Evolutionary conservation across 352 stramenopile species (phyloP).

Genomic region (Phytophthora tubulina): DNA sequence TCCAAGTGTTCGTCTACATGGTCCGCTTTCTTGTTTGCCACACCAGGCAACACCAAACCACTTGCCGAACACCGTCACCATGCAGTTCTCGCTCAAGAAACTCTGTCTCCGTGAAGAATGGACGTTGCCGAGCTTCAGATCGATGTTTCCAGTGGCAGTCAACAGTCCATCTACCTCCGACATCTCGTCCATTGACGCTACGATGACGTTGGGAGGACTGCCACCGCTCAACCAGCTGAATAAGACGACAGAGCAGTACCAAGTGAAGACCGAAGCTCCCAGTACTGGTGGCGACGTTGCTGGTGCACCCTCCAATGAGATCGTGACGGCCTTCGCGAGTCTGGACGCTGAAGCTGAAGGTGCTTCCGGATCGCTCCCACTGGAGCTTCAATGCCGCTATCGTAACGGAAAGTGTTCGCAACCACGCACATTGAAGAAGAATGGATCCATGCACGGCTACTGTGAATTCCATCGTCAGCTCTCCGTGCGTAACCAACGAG

Average conservation of each 20-base stretch:
- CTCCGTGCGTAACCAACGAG: slow-evolving; percentile 67
- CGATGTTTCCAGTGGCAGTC: slow-evolving; percentile 24
- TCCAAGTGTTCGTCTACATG: slow-evolving; percentile 31
- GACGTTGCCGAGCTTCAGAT: slow-evolving; percentile 30
- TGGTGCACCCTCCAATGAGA: slow-evolving; percentile 27
- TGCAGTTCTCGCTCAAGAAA: slow-evolving; percentile 37
- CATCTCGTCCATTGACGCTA: slow-evolving; percentile 19
- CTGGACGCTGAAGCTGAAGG: slow-evolving; percentile 29
- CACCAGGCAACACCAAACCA: not conserved
- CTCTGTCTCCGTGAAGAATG: slow-evolving; percentile 19
- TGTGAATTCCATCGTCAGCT: slow-evolving; percentile 72
- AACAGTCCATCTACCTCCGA: slow-evolving; percentile 6
- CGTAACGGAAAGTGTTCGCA: slow-evolving; percentile 58
- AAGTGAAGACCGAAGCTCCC: slow-evolving; percentile 9
- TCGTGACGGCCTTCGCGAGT: slow-evolving; percentile 41
- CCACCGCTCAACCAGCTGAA: slow-evolving; percentile 15
- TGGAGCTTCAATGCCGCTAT: slow-evolving; percentile 55
- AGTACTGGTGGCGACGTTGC: not conserved
- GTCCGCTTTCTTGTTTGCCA: slow-evolving; percentile 30
- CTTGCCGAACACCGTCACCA: not conserved
- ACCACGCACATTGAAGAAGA: slow-evolving; percentile 75
- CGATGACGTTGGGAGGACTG: slow-evolving; percentile 39
- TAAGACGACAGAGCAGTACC: slow-evolving; percentile 1
- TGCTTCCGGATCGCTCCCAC: not conserved
- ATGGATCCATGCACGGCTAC: slow-evolving; percentile 67